Base-by-base conservation (phyloP, 1,139 yeast species). In the Magnusiomyces tetraspermus region DNA sequence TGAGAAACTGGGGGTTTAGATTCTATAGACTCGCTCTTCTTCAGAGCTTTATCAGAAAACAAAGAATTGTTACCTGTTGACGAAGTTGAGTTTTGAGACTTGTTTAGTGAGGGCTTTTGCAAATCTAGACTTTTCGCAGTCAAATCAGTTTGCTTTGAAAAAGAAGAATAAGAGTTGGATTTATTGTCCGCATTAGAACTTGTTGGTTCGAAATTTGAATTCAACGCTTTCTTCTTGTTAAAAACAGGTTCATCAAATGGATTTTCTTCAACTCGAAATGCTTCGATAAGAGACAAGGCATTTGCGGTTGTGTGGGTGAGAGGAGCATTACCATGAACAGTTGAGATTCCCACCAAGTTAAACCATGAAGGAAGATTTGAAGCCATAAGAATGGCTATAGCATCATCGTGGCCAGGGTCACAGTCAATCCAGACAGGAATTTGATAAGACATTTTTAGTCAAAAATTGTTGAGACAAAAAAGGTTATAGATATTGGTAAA, bases 321-420 rank as follows among this genome's bases (percentile, higher is more conserved):
- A 1, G 88, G 76, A 0, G 92, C 82, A 61, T 86, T 86, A 1
- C 97, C 97, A 63, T 82, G 85, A 6, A 85, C 86, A 0, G 96
- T 84, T 21, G 95, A 83, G 30, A 88, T 76, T 1, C 95, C 96
- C 2, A 84, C 65, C 10, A 88, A 69, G 11, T 79, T 64, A 64
- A 82, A 78, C 42, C 74, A 69, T 0, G 31, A 26, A 2, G 85
- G 85, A 57, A 79, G 76, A 63, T 76, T 80, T 3, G 79, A 70
- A 0, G 86, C 79, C 41, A 88, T 61, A 21, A 85, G 70, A 6
- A 88, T 73, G 10, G 95, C 96, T 51, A 86, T 77, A 1, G 88
- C 85, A 63, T 88, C 97, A 64, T 88, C 96, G 61, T 85, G 92
- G 1, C 96, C 96, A 0, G 96, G 95, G 64, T 88, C 96, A 64